Conservation (phyloP, 1,139 yeast species). For the Blastobotrys raffinosifermentans region DNA sequence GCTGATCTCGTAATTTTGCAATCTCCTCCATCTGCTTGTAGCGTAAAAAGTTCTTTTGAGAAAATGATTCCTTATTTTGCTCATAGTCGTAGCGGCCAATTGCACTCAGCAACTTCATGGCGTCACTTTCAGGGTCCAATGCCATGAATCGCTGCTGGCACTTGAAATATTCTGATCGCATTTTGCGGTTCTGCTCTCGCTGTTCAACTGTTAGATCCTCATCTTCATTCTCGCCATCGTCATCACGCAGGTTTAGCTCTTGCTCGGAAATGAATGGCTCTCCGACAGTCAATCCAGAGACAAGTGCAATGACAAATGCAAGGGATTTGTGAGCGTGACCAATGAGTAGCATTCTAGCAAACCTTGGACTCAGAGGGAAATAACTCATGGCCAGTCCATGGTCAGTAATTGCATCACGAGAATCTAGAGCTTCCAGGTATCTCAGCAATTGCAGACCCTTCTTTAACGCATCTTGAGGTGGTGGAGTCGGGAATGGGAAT, state of each 20-base stretch:
- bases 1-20: constrained; percentile 69
- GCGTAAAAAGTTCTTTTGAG: constrained; percentile 56
- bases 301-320: constrained; percentile 82
- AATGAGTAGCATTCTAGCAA: constrained; percentile 79
- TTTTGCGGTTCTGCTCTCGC: constrained; percentile 40
- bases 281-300: constrained; percentile 89
- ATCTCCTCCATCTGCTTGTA: constrained; percentile 71
- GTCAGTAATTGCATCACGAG: constrained; percentile 51
- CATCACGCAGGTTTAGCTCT: constrained; percentile 52
- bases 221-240: constrained; percentile 24
- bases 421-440: constrained; percentile 73
- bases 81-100: constrained; percentile 85
- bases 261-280: constrained; percentile 77
- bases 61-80: constrained; percentile 37
- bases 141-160: constrained; percentile 57
- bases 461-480: constrained; percentile 54
- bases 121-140: constrained; percentile 71
- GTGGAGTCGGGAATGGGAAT: constrained; percentile 97
- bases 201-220: constrained; percentile 30
- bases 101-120: constrained; percentile 67
- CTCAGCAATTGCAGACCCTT: constrained; percentile 66
- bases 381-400: constrained; percentile 81
- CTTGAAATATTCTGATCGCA: constrained; percentile 47
- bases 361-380: constrained; percentile 92
- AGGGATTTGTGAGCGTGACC: constrained; percentile 85